Evolutionary conservation across 2,329 filamentous ascomycete genomes (phyloP), one percentile per base, ranked within the genome.

Genomic region (Nigrospora sphaerica): DNA sequence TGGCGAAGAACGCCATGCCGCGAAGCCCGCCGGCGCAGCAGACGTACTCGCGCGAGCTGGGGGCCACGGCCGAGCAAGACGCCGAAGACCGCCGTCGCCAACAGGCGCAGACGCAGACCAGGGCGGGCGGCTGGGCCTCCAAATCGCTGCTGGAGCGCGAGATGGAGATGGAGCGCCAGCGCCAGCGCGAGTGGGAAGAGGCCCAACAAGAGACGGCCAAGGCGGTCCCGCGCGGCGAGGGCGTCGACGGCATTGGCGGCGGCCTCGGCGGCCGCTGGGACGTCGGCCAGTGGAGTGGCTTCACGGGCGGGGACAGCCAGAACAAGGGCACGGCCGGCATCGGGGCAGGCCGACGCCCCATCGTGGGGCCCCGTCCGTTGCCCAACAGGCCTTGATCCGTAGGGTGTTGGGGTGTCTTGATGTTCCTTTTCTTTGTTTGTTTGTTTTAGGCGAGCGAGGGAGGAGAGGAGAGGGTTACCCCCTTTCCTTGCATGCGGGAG

Each of bases 131-230:
- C 0, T 81, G 76, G 77, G 81, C 81, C 1, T 75, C 75, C 52
- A 86, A 85, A 68, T 86, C 82, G 0, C 72, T 90, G 11, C 75
- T 90, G 2, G 86, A 90, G 66, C 79, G 84, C 28, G 86, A 91
- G 65, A 89, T 90, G 84, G 86, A 91, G 62, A 73, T 85, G 61
- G 86, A 91, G 64, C 74, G 86, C 10, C 80, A 88, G 67, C 73
- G 86, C 13, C 86, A 91, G 66, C 76, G 74, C 46, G 86, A 91
- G 62, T 91, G 88, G 88, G 87, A 93, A 62, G 80, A 86, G 51
- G 72, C 80, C 1, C 88, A 92, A 64, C 73, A 80, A 57, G 80
- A 78, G 53, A 78, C 80, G 16, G 77, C 79, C 18, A 74, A 74
- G 46, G 74, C 78, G 0, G 70, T 72, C 6, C 72, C 71, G 32